A percentile compares a stretch with the other conserved stretches of the same genome.
Evolutionary conservation across 1,284 basidiomycete genomes (phyloP).

Genomic region (Trametes pubescens): DNA sequence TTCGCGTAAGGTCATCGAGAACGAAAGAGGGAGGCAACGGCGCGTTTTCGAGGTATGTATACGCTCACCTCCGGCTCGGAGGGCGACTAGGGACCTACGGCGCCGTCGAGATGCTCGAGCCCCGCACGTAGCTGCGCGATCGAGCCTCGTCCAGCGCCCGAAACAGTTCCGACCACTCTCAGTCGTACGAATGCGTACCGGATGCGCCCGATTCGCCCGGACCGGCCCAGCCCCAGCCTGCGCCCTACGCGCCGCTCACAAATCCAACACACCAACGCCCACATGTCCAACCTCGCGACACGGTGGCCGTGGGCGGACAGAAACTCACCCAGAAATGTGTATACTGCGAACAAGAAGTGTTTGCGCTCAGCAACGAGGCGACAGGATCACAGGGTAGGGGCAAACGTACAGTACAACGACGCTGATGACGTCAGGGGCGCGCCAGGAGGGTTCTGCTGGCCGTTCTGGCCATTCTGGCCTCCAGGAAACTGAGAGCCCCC

Average conservation of each 20-base stretch:
- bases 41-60: constrained; percentile 18
- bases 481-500: constrained; percentile 8
- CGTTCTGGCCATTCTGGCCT: constrained; percentile 22
- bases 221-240: constrained; percentile 13
- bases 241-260: constrained; percentile 15
- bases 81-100: constrained; percentile 14
- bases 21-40: constrained; percentile 8
- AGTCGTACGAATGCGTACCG: constrained; percentile 20
- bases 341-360: constrained; percentile 38
- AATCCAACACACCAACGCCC: constrained; percentile 13
- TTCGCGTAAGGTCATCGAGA: constrained; percentile 15
- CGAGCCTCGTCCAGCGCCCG: constrained; percentile 10
- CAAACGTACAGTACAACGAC: constrained; percentile 37
- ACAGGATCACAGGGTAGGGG: constrained; percentile 15
- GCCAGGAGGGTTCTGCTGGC: constrained; percentile 9
- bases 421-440: constrained; percentile 35
- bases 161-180: constrained; percentile 14
- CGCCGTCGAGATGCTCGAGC: constrained; percentile 23
- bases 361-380: constrained; percentile 21
- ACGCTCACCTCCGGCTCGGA: not conserved
- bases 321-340: constrained; percentile 46
- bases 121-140: constrained; percentile 13
- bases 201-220: constrained; percentile 21
- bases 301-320: not conserved
- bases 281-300: constrained; percentile 9